phyloP scores from a whole-genome alignment of 2,329 filamentous ascomycete species.

The Alternaria gansuensis region DNA sequence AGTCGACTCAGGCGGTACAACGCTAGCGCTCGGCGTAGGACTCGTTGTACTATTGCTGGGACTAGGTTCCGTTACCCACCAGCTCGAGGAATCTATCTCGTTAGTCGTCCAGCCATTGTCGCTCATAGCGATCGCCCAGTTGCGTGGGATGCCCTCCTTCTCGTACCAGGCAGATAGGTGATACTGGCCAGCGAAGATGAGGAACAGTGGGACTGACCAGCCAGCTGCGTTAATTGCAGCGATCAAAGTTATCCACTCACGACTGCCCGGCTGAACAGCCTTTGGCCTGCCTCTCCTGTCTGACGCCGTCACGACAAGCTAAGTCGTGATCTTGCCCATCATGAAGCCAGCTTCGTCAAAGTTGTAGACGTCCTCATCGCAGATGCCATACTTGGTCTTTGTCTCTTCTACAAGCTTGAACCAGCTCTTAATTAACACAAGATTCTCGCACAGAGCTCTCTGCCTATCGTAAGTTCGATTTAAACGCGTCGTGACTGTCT shows the following conservation, averaged over 20 bases:
- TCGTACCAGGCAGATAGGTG: slow-evolving; percentile 20
- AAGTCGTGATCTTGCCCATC: slow-evolving; percentile 24
- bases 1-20: too few relatives aligned
- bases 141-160: slow-evolving; percentile 13
- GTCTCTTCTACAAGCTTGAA: slow-evolving; percentile 20
- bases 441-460: slow-evolving; percentile 18
- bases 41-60: too few relatives aligned
- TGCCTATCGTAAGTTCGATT: neutral
- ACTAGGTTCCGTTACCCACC: too few relatives aligned
- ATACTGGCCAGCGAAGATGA: slow-evolving; percentile 22
- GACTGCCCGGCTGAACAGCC: slow-evolving; percentile 37
- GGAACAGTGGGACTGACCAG: slow-evolving; percentile 21
- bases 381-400: slow-evolving; percentile 24
- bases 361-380: slow-evolving; percentile 29
- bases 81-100: too few relatives aligned
- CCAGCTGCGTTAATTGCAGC: slow-evolving; percentile 26
- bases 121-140: slow-evolving; percentile 28
- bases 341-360: slow-evolving; percentile 31
- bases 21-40: too few relatives aligned
- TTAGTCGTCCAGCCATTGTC: slow-evolving; percentile 6
- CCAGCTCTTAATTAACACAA: slow-evolving; percentile 11
- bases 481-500: too few relatives aligned
- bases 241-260: slow-evolving; percentile 43
- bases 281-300: slow-evolving; percentile 26
- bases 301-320: slow-evolving; percentile 21